A percentile compares a stretch with the other conserved stretches of the same genome.
phyloP scores from a whole-genome alignment of 176 grass and related monocot species.

The Thalia dealbata region DNA sequence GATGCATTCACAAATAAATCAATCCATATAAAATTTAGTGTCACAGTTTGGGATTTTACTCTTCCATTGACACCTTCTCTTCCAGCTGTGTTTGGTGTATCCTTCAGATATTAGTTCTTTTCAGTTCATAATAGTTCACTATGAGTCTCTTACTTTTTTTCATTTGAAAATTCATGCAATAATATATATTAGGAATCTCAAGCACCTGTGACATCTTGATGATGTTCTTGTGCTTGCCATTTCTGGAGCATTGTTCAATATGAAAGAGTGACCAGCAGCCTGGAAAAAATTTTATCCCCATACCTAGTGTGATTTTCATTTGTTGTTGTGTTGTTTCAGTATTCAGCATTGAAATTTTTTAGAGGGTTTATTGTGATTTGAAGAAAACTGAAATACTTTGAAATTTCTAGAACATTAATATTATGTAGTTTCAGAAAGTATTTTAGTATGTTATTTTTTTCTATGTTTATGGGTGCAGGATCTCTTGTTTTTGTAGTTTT shows the following conservation, averaged over 20 bases:
- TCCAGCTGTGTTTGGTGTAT: conserved; percentile 99
- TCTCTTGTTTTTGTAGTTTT: background rate
- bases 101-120: conserved; percentile 23
- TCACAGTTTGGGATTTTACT: conserved; percentile 98
- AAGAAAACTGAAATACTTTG: no score
- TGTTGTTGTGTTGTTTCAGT: background rate
- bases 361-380: background rate
- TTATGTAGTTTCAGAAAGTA: background rate
- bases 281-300: no score
- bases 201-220: no score
- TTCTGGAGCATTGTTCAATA: background rate
- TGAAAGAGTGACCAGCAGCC: no score
- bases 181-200: no score
- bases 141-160: conserved; percentile 12
- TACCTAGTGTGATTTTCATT: no score
- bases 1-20: conserved; percentile 69
- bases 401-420: background rate
- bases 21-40: conserved; percentile 63
- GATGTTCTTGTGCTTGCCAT: background rate
- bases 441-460: background rate
- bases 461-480: background rate
- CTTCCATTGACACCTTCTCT: conserved; percentile 84
- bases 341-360: background rate
- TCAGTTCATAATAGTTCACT: background rate
- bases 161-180: background rate